Conservation (phyloP, 2,329 filamentous ascomycete genomes). For the Sporothrix mexicana region DNA sequence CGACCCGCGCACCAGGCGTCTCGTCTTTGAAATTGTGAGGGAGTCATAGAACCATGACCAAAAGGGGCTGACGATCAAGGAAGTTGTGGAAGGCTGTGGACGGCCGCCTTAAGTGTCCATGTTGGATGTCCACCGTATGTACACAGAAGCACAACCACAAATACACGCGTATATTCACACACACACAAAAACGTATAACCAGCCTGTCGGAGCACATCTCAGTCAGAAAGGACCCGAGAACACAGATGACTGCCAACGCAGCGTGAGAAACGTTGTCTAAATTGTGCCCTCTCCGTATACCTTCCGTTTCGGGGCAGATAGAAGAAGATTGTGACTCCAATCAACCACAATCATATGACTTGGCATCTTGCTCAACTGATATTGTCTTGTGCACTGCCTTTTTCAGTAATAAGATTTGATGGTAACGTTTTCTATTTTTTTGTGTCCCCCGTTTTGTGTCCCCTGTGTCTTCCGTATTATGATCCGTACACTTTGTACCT, state of each 20-base stretch:
- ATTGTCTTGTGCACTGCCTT: too few relatives aligned
- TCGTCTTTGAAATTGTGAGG: slow-evolving; percentile 39
- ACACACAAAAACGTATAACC: neutral
- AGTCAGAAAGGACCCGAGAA: slow-evolving; percentile 1
- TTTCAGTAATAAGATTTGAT: neutral
- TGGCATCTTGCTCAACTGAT: too few relatives aligned
- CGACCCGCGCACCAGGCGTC: slow-evolving; percentile 37
- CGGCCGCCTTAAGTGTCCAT: neutral
- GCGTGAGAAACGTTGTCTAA: neutral
- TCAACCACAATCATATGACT: neutral
- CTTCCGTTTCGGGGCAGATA: too few relatives aligned
- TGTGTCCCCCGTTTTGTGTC: neutral
- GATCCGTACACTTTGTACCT: too few relatives aligned
- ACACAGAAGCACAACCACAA: neutral
- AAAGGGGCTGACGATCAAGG: too few relatives aligned
- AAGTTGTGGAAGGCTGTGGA: neutral
- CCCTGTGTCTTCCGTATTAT: too few relatives aligned
- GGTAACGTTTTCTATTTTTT: too few relatives aligned
- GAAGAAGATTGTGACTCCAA: too few relatives aligned
- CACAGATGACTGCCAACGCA: neutral
- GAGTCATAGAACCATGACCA: neutral
- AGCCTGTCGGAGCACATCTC: neutral
- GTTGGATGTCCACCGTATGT: neutral
- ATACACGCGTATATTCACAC: neutral
- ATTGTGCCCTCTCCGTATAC: too few relatives aligned